These are phyloP conservation scores for Trichoderma aggressivum DNA, from an alignment of 2,329 filamentous ascomycete genomes.

Conservation along the genomic window DNA sequence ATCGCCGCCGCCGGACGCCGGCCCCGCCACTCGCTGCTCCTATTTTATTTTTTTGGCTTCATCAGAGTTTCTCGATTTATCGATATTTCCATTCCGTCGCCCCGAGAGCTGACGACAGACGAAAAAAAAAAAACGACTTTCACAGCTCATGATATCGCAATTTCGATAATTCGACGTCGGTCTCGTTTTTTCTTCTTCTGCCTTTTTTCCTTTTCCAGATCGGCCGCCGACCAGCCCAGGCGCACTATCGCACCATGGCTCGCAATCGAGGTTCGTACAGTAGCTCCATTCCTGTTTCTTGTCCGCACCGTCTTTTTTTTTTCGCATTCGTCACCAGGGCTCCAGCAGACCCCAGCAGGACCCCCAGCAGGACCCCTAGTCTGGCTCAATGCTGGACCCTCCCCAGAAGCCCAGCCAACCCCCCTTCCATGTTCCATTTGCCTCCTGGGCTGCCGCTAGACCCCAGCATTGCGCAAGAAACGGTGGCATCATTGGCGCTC, in stretches of 20 bases:
- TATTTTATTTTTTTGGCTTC: neutral
- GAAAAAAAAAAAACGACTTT: neutral
- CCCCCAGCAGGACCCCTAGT: constrained; percentile 12
- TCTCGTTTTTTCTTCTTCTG: neutral
- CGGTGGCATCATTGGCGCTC: constrained; percentile 11
- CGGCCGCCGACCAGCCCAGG: constrained; percentile 10
- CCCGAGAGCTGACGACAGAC: neutral
- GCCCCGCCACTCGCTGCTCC: constrained; percentile 7
- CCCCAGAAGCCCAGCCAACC: neutral
- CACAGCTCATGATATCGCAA: constrained; percentile 12
- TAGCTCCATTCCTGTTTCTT: constrained; percentile 24
- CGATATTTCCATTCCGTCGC: neutral
- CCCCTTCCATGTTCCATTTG: neutral
- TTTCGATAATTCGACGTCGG: neutral
- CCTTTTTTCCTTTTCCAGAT: neutral
- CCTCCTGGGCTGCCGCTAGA: constrained; percentile 1
- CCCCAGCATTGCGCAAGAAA: constrained; percentile 4
- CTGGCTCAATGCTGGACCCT: neutral
- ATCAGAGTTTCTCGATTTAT: neutral
- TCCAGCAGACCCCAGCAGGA: neutral
- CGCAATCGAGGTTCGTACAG: constrained; percentile 55
- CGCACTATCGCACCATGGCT: constrained; percentile 41
- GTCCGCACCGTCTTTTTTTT: neutral
- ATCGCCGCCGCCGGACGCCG: constrained; percentile 8
- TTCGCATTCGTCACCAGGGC: constrained; percentile 7